A percentile compares a stretch with the other conserved stretches of the same genome.
Conservation (phyloP, 495 filamentous ascomycete species). For the Aspergillus cavernicola region DNA sequence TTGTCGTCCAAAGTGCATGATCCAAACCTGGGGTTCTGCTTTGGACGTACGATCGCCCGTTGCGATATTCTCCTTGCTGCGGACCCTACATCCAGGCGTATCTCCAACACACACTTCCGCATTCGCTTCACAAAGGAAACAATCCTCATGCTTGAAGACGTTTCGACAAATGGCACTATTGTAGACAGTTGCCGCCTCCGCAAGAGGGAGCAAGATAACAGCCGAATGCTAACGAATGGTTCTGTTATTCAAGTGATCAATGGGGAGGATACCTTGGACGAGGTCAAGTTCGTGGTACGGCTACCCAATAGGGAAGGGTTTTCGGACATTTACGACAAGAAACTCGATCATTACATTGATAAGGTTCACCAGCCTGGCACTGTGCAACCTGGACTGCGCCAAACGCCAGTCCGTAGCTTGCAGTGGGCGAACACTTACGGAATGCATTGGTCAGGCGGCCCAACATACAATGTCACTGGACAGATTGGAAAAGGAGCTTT, state of each 20-base stretch:
- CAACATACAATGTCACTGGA: conserved; percentile 75
- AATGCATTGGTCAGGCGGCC: conserved; percentile 77
- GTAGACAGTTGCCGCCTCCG: conserved; percentile 67
- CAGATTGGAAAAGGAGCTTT: conserved; percentile 90
- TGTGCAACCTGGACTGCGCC: conserved; percentile 22
- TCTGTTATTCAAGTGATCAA: conserved; percentile 69
- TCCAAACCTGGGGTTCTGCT: conserved; percentile 67
- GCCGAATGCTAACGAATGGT: conserved; percentile 65
- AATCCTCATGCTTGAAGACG: conserved; percentile 85
- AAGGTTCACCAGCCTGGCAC: conserved; percentile 27
- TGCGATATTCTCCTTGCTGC: conserved; percentile 70
- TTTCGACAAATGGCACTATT: conserved; percentile 87
- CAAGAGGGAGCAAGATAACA: conserved; percentile 44
- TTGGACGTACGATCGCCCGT: conserved; percentile 67
- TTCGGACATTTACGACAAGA: conserved; percentile 55
- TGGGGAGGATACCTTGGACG: conserved; percentile 37
- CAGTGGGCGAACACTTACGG: conserved; percentile 45
- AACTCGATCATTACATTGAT: conserved; percentile 53
- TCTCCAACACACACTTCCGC: conserved; percentile 90
- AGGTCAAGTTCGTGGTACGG: conserved; percentile 78
- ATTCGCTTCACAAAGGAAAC: conserved; percentile 79
- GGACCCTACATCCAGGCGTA: conserved; percentile 50
- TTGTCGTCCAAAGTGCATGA: conserved; percentile 68
- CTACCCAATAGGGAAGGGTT: conserved; percentile 67
- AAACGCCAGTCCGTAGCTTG: conserved; percentile 25